phyloP scores from a whole-genome alignment of 2,329 filamentous ascomycete species.

The Fusarium graminum region DNA sequence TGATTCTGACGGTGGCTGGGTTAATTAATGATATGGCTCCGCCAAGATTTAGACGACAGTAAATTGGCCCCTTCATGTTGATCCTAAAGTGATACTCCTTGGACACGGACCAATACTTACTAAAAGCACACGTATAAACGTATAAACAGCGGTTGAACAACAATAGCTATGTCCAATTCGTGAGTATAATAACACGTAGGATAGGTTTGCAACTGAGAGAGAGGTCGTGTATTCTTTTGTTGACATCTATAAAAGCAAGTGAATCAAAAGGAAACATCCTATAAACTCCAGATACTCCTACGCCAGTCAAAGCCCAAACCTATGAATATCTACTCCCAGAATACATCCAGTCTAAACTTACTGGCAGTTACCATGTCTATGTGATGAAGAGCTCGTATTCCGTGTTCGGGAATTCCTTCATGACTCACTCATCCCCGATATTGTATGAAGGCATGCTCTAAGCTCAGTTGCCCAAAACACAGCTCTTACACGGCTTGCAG shows the following conservation, averaged over 20 bases:
- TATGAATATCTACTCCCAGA: not conserved
- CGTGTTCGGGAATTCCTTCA: not conserved
- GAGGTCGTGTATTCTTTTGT: not conserved
- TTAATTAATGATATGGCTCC: not conserved
- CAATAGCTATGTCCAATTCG: too few species aligned
- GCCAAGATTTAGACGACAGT: not conserved
- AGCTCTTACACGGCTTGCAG: not conserved
- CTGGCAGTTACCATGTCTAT: not conserved
- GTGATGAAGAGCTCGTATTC: not conserved
- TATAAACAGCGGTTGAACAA: not conserved
- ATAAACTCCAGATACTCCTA: not conserved
- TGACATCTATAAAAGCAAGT: not conserved
- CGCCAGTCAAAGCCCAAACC: not conserved
- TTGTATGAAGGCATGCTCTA: not conserved
- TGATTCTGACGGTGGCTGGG: conserved; percentile 5
- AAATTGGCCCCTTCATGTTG: not conserved
- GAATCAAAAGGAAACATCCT: too few species aligned
- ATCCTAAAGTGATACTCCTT: not conserved
- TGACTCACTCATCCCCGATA: conserved; percentile 5
- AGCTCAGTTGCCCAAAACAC: not conserved
- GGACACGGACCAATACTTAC: too few species aligned
- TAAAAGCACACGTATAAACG: too few species aligned
- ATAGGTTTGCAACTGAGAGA: too few species aligned
- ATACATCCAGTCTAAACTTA: not conserved
- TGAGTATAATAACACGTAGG: too few species aligned